Percentiles rank a stretch among this genome's conserved stretches.
phyloP scores from a whole-genome alignment of 164 flowering plant species.

The Stephania yunnanensis region DNA sequence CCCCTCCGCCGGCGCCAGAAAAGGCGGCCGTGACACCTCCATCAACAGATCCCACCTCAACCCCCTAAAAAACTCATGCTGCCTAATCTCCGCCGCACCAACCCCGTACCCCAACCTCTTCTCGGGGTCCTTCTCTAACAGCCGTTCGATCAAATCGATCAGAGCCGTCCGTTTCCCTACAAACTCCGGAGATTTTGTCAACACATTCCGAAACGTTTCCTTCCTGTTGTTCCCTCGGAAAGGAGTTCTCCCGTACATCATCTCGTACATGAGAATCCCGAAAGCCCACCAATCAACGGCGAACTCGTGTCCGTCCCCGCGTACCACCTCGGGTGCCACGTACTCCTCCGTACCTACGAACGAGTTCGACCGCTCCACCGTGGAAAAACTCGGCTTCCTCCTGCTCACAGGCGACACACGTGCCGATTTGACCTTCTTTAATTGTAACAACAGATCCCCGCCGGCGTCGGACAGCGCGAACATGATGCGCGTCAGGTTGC shows the following conservation, averaged over 20 bases:
- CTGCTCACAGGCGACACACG: slow-evolving; percentile 71
- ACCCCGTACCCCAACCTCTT: slow-evolving; percentile 53
- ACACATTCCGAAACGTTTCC: slow-evolving; percentile 64
- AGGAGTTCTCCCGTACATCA: slow-evolving; percentile 86
- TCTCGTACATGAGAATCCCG: slow-evolving; percentile 76
- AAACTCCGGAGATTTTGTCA: slow-evolving; percentile 49
- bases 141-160: slow-evolving; percentile 59
- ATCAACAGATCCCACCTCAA: slow-evolving; percentile 67
- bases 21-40: slow-evolving; percentile 82
- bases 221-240: slow-evolving; percentile 70
- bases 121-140: slow-evolving; percentile 75
- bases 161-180: slow-evolving; percentile 48
- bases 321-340: slow-evolving; percentile 81
- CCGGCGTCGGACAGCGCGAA: slow-evolving; percentile 26
- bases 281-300: slow-evolving; percentile 98
- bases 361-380: slow-evolving; percentile 32
- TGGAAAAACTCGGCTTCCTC: slow-evolving; percentile 19
- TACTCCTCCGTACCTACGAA: slow-evolving; percentile 85
- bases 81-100: slow-evolving; percentile 76
- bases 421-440: slow-evolving; percentile 64
- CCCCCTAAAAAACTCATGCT: slow-evolving; percentile 67
- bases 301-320: slow-evolving; percentile 90
- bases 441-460: neutral
- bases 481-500: slow-evolving; percentile 31
- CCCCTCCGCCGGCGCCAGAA: slow-evolving; percentile 47